Evolutionary conservation across 176 grass and related monocot genomes (phyloP).

Genomic region (Lolium rigidum): DNA sequence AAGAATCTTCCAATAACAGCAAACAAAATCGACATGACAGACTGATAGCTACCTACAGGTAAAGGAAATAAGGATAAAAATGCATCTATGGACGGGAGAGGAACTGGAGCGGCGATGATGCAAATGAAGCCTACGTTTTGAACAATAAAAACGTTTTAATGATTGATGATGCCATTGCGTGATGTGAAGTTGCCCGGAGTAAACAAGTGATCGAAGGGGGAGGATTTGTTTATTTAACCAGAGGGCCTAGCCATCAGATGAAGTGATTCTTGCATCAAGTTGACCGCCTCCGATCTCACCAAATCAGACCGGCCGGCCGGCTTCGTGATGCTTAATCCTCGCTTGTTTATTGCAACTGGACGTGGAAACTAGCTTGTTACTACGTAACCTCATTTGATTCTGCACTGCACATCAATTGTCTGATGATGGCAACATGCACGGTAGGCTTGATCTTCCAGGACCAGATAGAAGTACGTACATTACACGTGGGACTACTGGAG

Average conservation of each 20-base stretch:
- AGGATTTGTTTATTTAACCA: not conserved
- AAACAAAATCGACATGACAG: constrained; percentile 26
- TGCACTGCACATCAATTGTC: not conserved
- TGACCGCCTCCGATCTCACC: constrained; percentile 42
- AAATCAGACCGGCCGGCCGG: constrained; percentile 30
- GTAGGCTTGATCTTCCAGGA: not conserved
- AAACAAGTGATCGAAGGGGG: constrained; percentile 7
- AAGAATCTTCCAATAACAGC: constrained; percentile 49
- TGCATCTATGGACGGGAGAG: not conserved
- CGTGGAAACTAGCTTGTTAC: not conserved
- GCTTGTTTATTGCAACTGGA: constrained; percentile 47
- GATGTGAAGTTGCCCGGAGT: not conserved
- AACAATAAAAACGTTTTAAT: not conserved
- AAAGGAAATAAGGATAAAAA: constrained; percentile 7
- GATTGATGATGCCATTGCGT: constrained; percentile 46
- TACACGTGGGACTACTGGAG: too few relatives aligned
- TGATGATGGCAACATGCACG: not conserved
- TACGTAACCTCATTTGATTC: not conserved
- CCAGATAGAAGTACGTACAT: not conserved
- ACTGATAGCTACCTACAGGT: constrained; percentile 1
- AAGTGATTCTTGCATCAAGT: constrained; percentile 36
- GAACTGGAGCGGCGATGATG: constrained; percentile 25
- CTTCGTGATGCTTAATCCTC: not conserved
- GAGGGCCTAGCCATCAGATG: constrained; percentile 35
- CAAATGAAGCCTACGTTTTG: constrained; percentile 15